phyloP scores from a whole-genome alignment of 805 yeast species.

The Candida parachauliodes region DNA sequence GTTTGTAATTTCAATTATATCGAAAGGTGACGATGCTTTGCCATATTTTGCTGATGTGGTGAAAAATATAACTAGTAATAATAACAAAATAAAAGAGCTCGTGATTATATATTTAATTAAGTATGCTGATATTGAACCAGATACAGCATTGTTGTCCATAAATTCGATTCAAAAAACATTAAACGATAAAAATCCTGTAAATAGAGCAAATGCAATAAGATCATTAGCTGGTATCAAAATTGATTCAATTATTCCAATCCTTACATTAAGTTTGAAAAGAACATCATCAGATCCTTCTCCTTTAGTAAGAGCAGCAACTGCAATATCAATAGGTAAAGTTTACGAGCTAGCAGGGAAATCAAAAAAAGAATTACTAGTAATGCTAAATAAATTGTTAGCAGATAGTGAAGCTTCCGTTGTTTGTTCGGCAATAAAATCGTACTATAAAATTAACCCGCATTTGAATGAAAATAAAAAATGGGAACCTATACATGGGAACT shows the following conservation, averaged over 20 bases:
- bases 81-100: slow-evolving; percentile 64
- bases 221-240: slow-evolving; percentile 82
- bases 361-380: slow-evolving; percentile 46
- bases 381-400: slow-evolving; percentile 51
- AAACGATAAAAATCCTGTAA: slow-evolving; percentile 62
- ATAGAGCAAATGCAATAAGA: slow-evolving; percentile 70
- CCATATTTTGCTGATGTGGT: slow-evolving; percentile 78
- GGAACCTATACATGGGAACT: slow-evolving; percentile 69
- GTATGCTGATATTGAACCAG: slow-evolving; percentile 82
- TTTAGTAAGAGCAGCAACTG: slow-evolving; percentile 73
- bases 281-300: slow-evolving; percentile 70
- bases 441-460: slow-evolving; percentile 46
- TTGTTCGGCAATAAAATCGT: slow-evolving; percentile 61
- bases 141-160: slow-evolving; percentile 82
- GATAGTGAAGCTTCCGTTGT: slow-evolving; percentile 69
- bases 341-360: slow-evolving; percentile 38
- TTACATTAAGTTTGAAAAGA: slow-evolving; percentile 68
- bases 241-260: slow-evolving; percentile 75
- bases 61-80: slow-evolving; percentile 71
- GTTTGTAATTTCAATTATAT: slow-evolving; percentile 35
- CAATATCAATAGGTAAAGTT: slow-evolving; percentile 67
- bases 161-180: slow-evolving; percentile 88
- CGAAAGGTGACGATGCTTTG: slow-evolving; percentile 40
- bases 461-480: slow-evolving; percentile 36
- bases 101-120: slow-evolving; percentile 72